phyloP scores from a whole-genome alignment of 768 basidiomycete genomes.

The Chalciporus pseudorubinellus region DNA sequence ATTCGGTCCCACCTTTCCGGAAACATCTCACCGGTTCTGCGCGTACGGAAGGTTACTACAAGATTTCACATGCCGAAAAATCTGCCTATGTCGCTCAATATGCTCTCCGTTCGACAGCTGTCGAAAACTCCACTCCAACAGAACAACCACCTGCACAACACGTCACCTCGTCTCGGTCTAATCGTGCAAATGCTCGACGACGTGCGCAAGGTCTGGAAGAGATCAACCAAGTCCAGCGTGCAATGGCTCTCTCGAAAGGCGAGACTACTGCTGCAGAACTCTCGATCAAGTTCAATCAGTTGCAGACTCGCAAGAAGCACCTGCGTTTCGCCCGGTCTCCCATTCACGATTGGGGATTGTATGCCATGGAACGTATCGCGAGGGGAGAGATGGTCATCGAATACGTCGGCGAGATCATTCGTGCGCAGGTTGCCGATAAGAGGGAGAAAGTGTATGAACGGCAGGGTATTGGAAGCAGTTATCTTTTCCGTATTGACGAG shows the following conservation, averaged over 20 bases:
- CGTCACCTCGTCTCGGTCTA: slow-evolving; percentile 78
- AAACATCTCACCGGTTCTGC: slow-evolving; percentile 84
- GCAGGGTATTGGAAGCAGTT: slow-evolving; percentile 96
- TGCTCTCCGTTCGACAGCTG: slow-evolving; percentile 54
- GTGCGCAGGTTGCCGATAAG: slow-evolving; percentile 94
- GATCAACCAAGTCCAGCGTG: slow-evolving; percentile 86
- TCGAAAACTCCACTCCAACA: slow-evolving; percentile 40
- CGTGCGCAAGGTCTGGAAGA: slow-evolving; percentile 92
- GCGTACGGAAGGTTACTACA: slow-evolving; percentile 93
- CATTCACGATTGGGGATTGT: slow-evolving; percentile 98
- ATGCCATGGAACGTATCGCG: slow-evolving; percentile 95
- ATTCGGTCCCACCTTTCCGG: slow-evolving; percentile 54
- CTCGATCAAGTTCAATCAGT: slow-evolving; percentile 96
- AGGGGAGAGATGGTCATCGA: slow-evolving; percentile 99
- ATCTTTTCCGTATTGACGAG: slow-evolving; percentile 97
- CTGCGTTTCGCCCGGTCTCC: slow-evolving; percentile 91
- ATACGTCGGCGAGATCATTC: slow-evolving; percentile 96
- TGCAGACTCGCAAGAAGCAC: slow-evolving; percentile 97
- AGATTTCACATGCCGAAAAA: slow-evolving; percentile 90
- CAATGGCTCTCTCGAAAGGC: slow-evolving; percentile 71
- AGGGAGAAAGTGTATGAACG: slow-evolving; percentile 96
- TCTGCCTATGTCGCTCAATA: slow-evolving; percentile 91
- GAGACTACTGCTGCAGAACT: slow-evolving; percentile 69
- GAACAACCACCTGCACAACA: slow-evolving; percentile 49
- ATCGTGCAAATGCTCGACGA: slow-evolving; percentile 88